A percentile compares a stretch with the other conserved stretches of the same genome.
phyloP scores from a whole-genome alignment of 768 basidiomycete species.

The Lactarius hengduanensis region DNA sequence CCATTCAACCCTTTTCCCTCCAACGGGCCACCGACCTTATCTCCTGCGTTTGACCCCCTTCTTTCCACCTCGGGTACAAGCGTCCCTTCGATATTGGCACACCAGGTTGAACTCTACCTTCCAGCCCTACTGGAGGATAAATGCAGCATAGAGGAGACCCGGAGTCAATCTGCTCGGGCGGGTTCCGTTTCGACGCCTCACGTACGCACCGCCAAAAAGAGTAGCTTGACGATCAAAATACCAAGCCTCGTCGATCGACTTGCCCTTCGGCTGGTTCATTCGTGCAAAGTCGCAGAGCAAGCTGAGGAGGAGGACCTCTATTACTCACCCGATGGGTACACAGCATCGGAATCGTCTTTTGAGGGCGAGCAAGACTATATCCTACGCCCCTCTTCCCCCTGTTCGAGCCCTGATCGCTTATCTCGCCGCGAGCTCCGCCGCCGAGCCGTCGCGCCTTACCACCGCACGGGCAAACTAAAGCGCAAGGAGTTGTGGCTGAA shows the following conservation, averaged over 20 bases:
- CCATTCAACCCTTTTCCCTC: background rate
- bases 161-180: background rate
- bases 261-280: slow-evolving; percentile 8
- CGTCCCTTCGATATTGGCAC: background rate
- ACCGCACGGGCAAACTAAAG: background rate
- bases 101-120: background rate
- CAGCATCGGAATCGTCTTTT: slow-evolving; percentile 17
- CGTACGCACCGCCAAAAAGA: background rate
- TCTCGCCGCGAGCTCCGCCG: slow-evolving; percentile 15
- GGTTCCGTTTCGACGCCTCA: background rate
- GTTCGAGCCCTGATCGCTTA: background rate
- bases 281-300: slow-evolving; percentile 6
- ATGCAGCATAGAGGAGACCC: background rate
- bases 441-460: slow-evolving; percentile 10
- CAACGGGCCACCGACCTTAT: background rate
- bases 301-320: background rate
- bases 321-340: slow-evolving; percentile 6
- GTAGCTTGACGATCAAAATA: slow-evolving; percentile 13
- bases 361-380: slow-evolving; percentile 6
- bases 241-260: slow-evolving; percentile 18
- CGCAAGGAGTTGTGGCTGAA: slow-evolving; percentile 20
- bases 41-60: background rate
- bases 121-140: background rate
- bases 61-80: background rate
- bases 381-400: background rate